Evolutionary conservation across 306 rosid species (phyloP).

Genomic region (Lathyrus oleraceus): DNA sequence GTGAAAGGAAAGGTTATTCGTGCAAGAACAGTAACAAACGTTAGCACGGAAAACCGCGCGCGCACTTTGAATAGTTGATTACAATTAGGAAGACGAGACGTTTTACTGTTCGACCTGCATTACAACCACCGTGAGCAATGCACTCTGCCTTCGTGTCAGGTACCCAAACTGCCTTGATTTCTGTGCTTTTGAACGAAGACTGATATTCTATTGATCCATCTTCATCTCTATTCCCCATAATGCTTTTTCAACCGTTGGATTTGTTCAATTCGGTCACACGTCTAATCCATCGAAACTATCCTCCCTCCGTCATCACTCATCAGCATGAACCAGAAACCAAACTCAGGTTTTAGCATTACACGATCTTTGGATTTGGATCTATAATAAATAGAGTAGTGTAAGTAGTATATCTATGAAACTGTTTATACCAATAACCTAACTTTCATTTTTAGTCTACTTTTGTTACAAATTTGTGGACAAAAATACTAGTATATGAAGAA

Average conservation of each 20-base stretch:
- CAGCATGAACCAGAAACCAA: not conserved
- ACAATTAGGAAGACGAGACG: conserved; percentile 18
- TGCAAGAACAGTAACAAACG: not conserved
- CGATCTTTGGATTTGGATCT: not conserved
- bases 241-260: conserved; percentile 4
- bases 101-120: conserved; percentile 29
- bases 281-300: not conserved
- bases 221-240: conserved; percentile 7
- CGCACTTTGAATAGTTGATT: conserved; percentile 9
- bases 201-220: not conserved
- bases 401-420: no score
- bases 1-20: not conserved
- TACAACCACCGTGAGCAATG: conserved; percentile 68
- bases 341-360: not conserved
- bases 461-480: no score
- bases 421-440: no score
- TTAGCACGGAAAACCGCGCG: conserved; percentile 17
- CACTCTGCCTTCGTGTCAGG: conserved; percentile 56
- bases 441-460: no score
- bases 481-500: no score
- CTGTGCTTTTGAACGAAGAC: conserved; percentile 47
- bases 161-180: conserved; percentile 39
- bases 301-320: not conserved
- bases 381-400: no score
- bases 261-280: not conserved